A percentile compares a stretch with the other conserved stretches of the same genome.
Evolutionary conservation across 2,329 filamentous ascomycete species (phyloP).

Genomic region (Nemania sp.): DNA sequence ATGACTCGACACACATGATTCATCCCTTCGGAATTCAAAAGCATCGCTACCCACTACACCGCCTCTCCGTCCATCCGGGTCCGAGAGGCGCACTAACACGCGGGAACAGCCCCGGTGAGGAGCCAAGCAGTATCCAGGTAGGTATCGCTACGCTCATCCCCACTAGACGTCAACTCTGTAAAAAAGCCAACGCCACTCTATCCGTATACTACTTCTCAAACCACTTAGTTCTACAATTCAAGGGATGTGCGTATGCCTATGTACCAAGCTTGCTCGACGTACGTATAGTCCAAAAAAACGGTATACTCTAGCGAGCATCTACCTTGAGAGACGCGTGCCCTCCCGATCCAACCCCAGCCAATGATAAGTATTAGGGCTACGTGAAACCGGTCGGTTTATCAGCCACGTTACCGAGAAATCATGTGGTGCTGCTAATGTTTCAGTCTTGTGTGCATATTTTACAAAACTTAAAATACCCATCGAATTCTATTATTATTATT

Average conservation of each 20-base stretch:
- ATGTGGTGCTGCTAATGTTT: not conserved
- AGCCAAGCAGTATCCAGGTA: not conserved
- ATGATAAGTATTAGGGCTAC: not conserved
- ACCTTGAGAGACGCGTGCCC: not conserved
- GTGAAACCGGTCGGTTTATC: not conserved
- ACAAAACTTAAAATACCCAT: no score
- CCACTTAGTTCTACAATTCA: not conserved
- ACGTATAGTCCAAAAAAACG: no score
- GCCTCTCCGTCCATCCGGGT: not conserved
- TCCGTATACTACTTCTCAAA: not conserved
- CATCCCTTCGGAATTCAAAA: slow-evolving; percentile 6
- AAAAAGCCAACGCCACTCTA: not conserved
- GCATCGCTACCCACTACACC: not conserved
- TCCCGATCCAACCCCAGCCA: not conserved
- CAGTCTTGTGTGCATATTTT: not conserved
- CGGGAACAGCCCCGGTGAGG: slow-evolving; percentile 7
- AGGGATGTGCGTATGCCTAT: no score
- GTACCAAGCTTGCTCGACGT: no score
- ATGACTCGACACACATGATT: slow-evolving; percentile 7
- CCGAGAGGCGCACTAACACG: slow-evolving; percentile 10
- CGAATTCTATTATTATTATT: no score
- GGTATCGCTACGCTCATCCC: slow-evolving; percentile 2
- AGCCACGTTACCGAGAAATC: no score
- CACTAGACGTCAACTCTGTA: slow-evolving; percentile 1
- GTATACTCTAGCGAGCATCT: no score